Evolutionary conservation across 2,329 filamentous ascomycete species (phyloP), one percentile per base, ranked within the genome.

Genomic region (Immersiporthe knoxdaviesiana): DNA sequence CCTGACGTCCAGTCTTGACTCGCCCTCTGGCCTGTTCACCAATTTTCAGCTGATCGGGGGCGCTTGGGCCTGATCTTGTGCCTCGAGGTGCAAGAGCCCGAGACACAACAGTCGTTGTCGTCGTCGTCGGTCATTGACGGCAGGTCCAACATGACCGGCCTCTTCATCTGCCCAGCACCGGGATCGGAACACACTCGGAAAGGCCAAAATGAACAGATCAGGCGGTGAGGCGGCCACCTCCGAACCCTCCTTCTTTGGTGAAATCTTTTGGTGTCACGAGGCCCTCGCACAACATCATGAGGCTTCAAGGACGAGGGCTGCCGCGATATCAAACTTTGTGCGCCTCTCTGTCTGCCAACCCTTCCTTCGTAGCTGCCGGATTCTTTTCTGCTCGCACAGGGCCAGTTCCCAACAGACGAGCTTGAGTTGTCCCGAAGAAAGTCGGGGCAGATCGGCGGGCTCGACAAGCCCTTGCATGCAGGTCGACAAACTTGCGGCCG

Each of bases 401-500:
- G n/a, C n/a, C 35, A 35, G n/a, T 30, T 44, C 39, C 14, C 12
- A 18, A 24, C 14, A 21, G 3, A 39, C 8, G 2, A 3, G 7
- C 61, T 30, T 27, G 41, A 12, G 14, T 12, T 12, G 1, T 1
- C n/a, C 24, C 27, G 39, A 44, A 44, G 24, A 12, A 18, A 59
- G 56, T 27, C 35, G 37, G n/a, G 18, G n/a, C 59, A 27, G n/a
- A 8, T 44, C n/a, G 35, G 39, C 59, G 18, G 59, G 35, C 35
- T 62, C 24, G n/a, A 41, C 16, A 27, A 41, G n/a, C 10, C n/a
- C 56, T 35, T 62, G 1, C n/a, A 39, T 44, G 59, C 59, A 62
- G n/a, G 35, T 24, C 59, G 35, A 62, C 16, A 39, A 5, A 65
- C n/a, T 67, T 8, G 60, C 47, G 54, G 67, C 47, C 35, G 14